Conservation (phyloP, 2,329 filamentous ascomycete species). For the Raffaelea arxii region DNA sequence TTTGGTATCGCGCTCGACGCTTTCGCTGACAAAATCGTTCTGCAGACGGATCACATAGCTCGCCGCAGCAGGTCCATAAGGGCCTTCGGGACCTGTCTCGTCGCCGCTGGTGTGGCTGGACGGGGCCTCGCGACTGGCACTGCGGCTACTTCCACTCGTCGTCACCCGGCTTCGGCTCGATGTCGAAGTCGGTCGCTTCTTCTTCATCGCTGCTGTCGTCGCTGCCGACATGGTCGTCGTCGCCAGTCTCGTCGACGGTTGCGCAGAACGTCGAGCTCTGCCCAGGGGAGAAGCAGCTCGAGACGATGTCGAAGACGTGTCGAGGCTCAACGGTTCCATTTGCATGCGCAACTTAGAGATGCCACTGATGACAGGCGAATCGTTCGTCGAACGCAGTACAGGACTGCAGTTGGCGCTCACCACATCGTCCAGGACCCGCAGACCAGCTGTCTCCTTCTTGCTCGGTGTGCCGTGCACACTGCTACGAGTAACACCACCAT, state of each 20-base stretch:
- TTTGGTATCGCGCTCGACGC: slow-evolving; percentile 29
- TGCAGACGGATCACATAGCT: slow-evolving; percentile 81
- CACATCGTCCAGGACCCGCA: slow-evolving; percentile 40
- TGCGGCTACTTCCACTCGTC: slow-evolving; percentile 38
- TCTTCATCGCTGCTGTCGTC: slow-evolving; percentile 23
- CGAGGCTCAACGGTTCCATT: slow-evolving; percentile 67
- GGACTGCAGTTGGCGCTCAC: slow-evolving; percentile 57
- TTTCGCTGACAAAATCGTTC: slow-evolving; percentile 72
- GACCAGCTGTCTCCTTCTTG: slow-evolving; percentile 28
- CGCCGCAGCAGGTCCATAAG: slow-evolving; percentile 60
- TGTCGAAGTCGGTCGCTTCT: background rate
- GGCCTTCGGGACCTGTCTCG: slow-evolving; percentile 27
- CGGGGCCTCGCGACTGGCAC: slow-evolving; percentile 49
- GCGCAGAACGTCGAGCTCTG: too few relatives aligned
- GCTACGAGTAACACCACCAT: slow-evolving; percentile 25
- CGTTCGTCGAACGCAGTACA: slow-evolving; percentile 32
- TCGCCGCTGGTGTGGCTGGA: slow-evolving; percentile 52
- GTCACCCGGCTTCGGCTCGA: slow-evolving; percentile 21
- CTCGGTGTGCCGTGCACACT: slow-evolving; percentile 23
- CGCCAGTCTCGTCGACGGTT: too few relatives aligned
- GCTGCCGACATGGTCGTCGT: too few relatives aligned
- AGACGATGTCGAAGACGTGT: slow-evolving; percentile 35
- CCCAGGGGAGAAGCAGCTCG: slow-evolving; percentile 33
- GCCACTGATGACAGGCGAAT: slow-evolving; percentile 53
- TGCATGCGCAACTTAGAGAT: slow-evolving; percentile 77